Evolutionary conservation across 164 flowering plant species (phyloP).

Genomic region (Malania oleifera): DNA sequence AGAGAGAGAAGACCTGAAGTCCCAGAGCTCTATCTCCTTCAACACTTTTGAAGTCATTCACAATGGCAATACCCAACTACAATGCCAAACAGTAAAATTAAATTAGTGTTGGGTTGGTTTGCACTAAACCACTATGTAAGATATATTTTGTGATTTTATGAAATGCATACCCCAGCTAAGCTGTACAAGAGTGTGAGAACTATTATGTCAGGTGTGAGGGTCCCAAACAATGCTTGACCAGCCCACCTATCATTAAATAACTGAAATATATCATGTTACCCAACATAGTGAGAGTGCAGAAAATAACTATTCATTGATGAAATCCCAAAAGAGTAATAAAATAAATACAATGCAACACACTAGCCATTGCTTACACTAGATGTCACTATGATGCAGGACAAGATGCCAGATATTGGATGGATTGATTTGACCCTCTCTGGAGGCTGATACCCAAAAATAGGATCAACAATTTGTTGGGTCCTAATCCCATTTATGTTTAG

Average conservation of each 20-base stretch:
- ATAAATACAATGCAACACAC: too few relatives aligned
- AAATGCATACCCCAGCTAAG: conserved; percentile 79
- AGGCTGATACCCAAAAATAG: too few relatives aligned
- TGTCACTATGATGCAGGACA: too few relatives aligned
- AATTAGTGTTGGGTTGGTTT: not conserved
- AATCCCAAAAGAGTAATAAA: not conserved
- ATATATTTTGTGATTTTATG: conserved; percentile 2
- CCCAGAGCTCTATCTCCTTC: conserved; percentile 93
- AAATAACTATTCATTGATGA: not conserved
- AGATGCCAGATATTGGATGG: too few relatives aligned
- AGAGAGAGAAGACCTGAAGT: conserved; percentile 54
- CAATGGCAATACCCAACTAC: conserved; percentile 91
- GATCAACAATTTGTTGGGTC: too few relatives aligned
- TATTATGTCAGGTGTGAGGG: conserved; percentile 75
- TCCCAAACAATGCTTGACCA: conserved; percentile 96
- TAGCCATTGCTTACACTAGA: too few relatives aligned
- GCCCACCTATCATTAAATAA: conserved; percentile 71
- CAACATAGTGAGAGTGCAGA: not conserved
- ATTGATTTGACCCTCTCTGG: too few relatives aligned
- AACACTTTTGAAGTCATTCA: conserved; percentile 93
- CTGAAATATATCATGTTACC: conserved; percentile 1
- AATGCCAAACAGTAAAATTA: conserved; percentile 11
- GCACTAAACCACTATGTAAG: not conserved
- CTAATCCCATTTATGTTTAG: too few relatives aligned
- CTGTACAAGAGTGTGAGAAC: conserved; percentile 89